These are phyloP conservation scores for Dillenia suffruticosa DNA, from an alignment of 164 flowering plant genomes.

Conservation along the genomic window DNA sequence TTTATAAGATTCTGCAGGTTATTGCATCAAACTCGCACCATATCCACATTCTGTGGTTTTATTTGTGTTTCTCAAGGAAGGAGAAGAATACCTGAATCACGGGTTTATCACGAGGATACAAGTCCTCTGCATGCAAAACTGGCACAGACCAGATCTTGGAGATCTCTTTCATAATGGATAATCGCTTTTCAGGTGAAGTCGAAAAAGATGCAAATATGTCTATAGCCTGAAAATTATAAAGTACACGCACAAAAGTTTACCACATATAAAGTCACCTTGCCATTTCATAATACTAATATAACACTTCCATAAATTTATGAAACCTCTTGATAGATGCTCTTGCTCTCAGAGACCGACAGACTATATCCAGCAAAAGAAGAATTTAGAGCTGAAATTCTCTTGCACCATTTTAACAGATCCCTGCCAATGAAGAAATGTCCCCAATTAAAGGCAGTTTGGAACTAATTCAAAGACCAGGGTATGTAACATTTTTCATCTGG, in stretches of 20 bases:
- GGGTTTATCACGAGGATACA: constrained; percentile 52
- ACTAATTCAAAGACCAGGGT: not conserved
- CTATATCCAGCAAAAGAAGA: constrained; percentile 26
- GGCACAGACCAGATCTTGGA: constrained; percentile 63
- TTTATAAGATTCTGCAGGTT: too few relatives aligned
- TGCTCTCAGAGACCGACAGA: constrained; percentile 36
- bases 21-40: too few relatives aligned
- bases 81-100: constrained; percentile 47
- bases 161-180: constrained; percentile 51
- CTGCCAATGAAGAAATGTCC: constrained; percentile 30
- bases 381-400: constrained; percentile 57
- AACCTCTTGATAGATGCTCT: constrained; percentile 74
- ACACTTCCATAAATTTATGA: not conserved
- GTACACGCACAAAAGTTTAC: not conserved
- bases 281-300: too few relatives aligned
- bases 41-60: too few relatives aligned
- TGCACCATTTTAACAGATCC: constrained; percentile 93
- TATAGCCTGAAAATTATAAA: constrained; percentile 57
- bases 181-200: constrained; percentile 45
- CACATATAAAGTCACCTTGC: not conserved
- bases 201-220: constrained; percentile 77
- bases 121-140: constrained; percentile 29
- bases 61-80: not conserved
- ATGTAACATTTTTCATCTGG: not conserved
- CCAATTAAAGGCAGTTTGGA: not conserved